Evolutionary conservation across 2,329 filamentous ascomycete species (phyloP).

Genomic region (Claviceps sp.): DNA sequence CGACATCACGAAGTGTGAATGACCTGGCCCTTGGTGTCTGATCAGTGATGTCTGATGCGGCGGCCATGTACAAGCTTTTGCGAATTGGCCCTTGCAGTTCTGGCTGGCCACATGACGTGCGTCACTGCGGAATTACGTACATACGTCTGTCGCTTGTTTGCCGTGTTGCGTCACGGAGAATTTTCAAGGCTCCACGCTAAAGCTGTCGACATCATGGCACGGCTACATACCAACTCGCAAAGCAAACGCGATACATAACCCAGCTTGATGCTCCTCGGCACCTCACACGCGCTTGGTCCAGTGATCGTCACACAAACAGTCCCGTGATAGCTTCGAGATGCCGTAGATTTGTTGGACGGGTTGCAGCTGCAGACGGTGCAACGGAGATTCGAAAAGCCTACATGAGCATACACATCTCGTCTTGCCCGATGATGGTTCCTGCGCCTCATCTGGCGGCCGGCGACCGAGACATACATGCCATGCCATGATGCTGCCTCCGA

Average conservation of each 20-base stretch:
- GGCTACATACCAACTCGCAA: too few relatives aligned
- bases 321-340: not conserved
- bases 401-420: not conserved
- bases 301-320: not conserved
- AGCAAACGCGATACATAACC: too few relatives aligned
- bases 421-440: not conserved
- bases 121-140: not conserved
- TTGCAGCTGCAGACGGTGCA: not conserved
- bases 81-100: not conserved
- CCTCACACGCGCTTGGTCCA: not conserved
- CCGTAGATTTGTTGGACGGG: not conserved
- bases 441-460: not conserved
- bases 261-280: too few relatives aligned
- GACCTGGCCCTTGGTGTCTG: not conserved
- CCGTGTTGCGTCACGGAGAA: not conserved
- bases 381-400: not conserved
- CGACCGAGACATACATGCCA: not conserved
- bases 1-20: not conserved
- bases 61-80: not conserved
- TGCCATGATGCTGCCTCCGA: not conserved
- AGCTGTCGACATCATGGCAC: too few relatives aligned
- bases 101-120: not conserved
- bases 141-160: not conserved
- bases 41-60: not conserved
- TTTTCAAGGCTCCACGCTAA: too few relatives aligned